A percentile compares a stretch with the other conserved stretches of the same genome.
Conservation (phyloP, 2,329 filamentous ascomycete genomes). For the Aspergillus jensenii region DNA sequence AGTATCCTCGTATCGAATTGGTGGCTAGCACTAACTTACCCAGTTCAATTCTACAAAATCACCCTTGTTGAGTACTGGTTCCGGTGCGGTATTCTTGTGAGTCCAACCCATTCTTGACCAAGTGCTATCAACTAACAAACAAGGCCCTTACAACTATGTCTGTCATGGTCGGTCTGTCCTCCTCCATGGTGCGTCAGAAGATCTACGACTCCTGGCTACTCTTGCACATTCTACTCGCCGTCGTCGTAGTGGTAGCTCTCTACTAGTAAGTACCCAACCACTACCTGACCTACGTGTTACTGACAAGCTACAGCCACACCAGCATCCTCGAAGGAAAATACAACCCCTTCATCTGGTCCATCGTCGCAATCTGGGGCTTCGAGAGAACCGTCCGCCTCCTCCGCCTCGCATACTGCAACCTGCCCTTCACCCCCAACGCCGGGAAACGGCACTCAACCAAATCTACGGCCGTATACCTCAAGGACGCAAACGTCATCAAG, state of each 20-base stretch:
- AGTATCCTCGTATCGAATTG: too few relatives aligned
- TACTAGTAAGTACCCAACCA: conserved; percentile 15
- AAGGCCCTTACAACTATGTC: background rate
- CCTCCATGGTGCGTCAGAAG: conserved; percentile 16
- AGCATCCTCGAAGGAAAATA: conserved; percentile 48
- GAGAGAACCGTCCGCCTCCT: conserved; percentile 34
- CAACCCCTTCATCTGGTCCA: conserved; percentile 49
- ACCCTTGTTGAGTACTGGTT: background rate
- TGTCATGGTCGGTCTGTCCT: background rate
- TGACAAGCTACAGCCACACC: conserved; percentile 36
- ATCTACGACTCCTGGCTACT: conserved; percentile 46
- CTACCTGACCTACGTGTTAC: too few relatives aligned
- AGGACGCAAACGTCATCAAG: background rate
- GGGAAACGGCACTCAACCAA: background rate
- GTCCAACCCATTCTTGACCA: background rate
- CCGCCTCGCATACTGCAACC: conserved; percentile 43
- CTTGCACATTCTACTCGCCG: conserved; percentile 37
- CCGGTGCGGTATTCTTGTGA: conserved; percentile 25
- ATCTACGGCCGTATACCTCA: background rate
- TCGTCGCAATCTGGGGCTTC: conserved; percentile 48
- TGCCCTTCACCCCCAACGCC: conserved; percentile 20
- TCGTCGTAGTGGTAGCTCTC: conserved; percentile 39
- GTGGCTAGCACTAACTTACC: too few relatives aligned
- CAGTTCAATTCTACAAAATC: too few relatives aligned
- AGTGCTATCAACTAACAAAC: background rate